Evolutionary conservation across 176 grass and related monocot species (phyloP), one percentile per base, ranked within the genome.

Genomic region (Metroxylon sagu): DNA sequence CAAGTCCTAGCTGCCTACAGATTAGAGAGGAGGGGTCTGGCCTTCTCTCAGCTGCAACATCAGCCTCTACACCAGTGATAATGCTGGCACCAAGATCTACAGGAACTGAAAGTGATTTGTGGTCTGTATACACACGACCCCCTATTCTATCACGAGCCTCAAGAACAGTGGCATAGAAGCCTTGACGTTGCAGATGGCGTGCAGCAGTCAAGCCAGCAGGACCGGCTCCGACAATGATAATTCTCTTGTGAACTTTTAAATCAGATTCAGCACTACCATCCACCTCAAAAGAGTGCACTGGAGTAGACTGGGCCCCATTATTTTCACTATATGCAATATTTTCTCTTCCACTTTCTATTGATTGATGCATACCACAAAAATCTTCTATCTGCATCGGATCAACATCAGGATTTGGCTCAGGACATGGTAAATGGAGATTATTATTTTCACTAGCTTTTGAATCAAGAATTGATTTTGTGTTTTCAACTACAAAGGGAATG

Each of bases 1-100:
- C 84, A 78, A 98, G 84, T 76, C 93, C 85, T 52, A 92, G 75
- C 70, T 98, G 93, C 69, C 72, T 87, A 77, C 93, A 98, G 52
- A 98, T 89, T 56, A 98, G 80, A 76, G 93, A 83, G 10, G 93
- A 98, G 19, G 93, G 93, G 64, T 98, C 93, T 28, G 93, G 76
- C 60, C 79, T 83, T 85, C 93, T 82, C 78, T 98, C 93, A 58
- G 93, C 89, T 63, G 84, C 84, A 66, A 98, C 73, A 77, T 98
- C 93, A 78, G 87, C 93, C 64, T 98, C 84, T 29, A 98, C 76
- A 65, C 93, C 93, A 12, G 93, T 98, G 60, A 98, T 98, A 73
- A 98, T 98, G 71, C 93, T 98, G 71, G 93, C 93, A 88, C 93
- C 93, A 75, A 98, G 76, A 98, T 98, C 93, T 2, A 98, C 88